Percentiles rank a stretch among this genome's conserved stretches.
Evolutionary conservation across 495 filamentous ascomycete genomes (phyloP).

Genomic region (Hypoxylon intermedium): DNA sequence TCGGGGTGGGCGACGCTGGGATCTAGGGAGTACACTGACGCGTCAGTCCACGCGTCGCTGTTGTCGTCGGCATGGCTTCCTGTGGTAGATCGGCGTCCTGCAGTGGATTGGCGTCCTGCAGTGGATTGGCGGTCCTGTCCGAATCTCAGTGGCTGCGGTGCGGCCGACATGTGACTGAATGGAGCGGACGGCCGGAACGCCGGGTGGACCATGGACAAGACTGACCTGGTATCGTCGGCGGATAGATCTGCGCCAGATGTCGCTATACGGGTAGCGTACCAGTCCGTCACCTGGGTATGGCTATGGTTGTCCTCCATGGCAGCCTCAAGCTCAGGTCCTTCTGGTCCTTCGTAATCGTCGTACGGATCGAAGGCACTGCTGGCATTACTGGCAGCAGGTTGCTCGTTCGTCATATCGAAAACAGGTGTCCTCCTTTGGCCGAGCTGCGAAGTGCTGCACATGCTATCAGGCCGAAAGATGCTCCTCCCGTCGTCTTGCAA

Average conservation of each 20-base stretch:
- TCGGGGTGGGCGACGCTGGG: not conserved
- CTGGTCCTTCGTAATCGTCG: conserved; percentile 9
- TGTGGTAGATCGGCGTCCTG: too few species aligned
- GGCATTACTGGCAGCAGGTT: not conserved
- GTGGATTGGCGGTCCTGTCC: conserved; percentile 4
- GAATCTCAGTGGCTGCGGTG: conserved; percentile 27
- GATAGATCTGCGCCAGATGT: not conserved
- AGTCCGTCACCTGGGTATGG: conserved; percentile 28
- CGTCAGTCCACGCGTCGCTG: conserved; percentile 29
- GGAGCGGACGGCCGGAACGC: conserved; percentile 31
- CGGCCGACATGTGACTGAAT: conserved; percentile 24
- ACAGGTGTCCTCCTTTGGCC: not conserved
- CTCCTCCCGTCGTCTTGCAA: conserved; percentile 3
- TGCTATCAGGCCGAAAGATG: conserved; percentile 38
- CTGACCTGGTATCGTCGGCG: conserved; percentile 27
- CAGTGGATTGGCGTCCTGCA: too few species aligned
- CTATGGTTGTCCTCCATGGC: conserved; percentile 20
- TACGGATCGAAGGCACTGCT: conserved; percentile 1
- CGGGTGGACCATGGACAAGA: conserved; percentile 39
- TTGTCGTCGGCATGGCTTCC: too few species aligned
- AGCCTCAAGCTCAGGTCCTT: conserved; percentile 14
- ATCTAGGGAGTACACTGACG: conserved; percentile 23
- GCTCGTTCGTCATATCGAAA: conserved; percentile 1
- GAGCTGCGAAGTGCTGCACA: conserved; percentile 19
- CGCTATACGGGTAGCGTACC: conserved; percentile 30